These are phyloP conservation scores for Kitagawia praeruptora DNA, from an alignment of 129 eudicot genomes.

Conservation along the genomic window DNA sequence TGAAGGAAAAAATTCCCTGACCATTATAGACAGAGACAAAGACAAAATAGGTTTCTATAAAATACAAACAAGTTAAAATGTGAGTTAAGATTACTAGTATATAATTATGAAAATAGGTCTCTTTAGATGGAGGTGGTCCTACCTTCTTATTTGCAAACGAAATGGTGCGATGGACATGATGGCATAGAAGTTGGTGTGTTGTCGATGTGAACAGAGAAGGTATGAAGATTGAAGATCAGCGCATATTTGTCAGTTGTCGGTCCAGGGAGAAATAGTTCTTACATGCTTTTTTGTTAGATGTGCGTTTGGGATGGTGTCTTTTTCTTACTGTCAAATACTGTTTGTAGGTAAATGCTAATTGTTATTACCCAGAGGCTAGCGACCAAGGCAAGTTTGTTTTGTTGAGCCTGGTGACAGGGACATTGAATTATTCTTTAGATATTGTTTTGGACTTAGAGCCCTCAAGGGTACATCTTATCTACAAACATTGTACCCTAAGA, in stretches of 20 bases:
- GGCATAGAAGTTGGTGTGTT: not conserved
- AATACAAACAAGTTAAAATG: too few relatives aligned
- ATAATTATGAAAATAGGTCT: too few relatives aligned
- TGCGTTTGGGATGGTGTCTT: not conserved
- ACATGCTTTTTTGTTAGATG: not conserved
- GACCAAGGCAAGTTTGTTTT: not conserved
- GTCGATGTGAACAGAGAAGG: not conserved
- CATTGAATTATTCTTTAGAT: not conserved
- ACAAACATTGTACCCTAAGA: not conserved
- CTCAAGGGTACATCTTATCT: not conserved
- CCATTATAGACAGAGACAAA: too few relatives aligned
- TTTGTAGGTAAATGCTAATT: not conserved
- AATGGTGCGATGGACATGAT: not conserved
- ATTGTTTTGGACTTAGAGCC: not conserved
- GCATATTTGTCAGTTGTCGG: slow-evolving; percentile 1
- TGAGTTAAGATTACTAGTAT: too few relatives aligned
- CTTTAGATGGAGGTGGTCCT: too few relatives aligned
- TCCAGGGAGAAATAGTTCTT: not conserved
- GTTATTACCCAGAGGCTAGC: not conserved
- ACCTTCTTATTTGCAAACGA: too few relatives aligned
- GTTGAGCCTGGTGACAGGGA: not conserved
- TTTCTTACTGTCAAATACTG: not conserved
- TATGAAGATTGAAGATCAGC: not conserved
- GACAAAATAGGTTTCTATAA: too few relatives aligned
- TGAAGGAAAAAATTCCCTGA: too few relatives aligned